Conservation (phyloP, 345 rosid genomes). For the Dipteronia sinensis region DNA sequence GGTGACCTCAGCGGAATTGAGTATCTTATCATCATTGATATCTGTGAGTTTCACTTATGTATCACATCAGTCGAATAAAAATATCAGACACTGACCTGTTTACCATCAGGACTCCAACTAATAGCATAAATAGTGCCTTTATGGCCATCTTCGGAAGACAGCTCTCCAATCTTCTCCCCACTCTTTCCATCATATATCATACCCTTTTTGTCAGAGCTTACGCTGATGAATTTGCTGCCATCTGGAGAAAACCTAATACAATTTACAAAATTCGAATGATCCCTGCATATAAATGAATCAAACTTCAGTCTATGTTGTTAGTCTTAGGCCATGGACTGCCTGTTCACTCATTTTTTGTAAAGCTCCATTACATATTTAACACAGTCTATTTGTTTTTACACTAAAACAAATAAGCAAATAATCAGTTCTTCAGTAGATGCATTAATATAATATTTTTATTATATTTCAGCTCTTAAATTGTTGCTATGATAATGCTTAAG, state of each 20-base stretch:
- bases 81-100: slow-evolving; percentile 56
- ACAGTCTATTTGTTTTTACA: background rate
- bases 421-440: background rate
- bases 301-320: slow-evolving; percentile 17
- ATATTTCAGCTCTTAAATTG: no score
- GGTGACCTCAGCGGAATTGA: background rate
- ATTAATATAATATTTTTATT: no score
- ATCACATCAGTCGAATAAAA: background rate
- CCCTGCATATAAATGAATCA: slow-evolving; percentile 50
- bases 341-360: background rate
- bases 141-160: slow-evolving; percentile 78
- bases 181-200: slow-evolving; percentile 84
- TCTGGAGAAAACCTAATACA: slow-evolving; percentile 93
- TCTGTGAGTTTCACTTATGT: background rate
- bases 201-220: slow-evolving; percentile 94
- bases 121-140: slow-evolving; percentile 91
- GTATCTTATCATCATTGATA: background rate
- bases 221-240: slow-evolving; percentile 88
- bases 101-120: slow-evolving; percentile 94
- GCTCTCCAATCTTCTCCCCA: slow-evolving; percentile 75
- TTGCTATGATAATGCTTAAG: background rate
- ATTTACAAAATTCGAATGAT: slow-evolving; percentile 93
- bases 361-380: background rate
- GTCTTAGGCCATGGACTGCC: background rate
- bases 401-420: background rate